Base-by-base conservation (phyloP, 2,329 filamentous ascomycete genomes). In the Grosmannia serpens region DNA sequence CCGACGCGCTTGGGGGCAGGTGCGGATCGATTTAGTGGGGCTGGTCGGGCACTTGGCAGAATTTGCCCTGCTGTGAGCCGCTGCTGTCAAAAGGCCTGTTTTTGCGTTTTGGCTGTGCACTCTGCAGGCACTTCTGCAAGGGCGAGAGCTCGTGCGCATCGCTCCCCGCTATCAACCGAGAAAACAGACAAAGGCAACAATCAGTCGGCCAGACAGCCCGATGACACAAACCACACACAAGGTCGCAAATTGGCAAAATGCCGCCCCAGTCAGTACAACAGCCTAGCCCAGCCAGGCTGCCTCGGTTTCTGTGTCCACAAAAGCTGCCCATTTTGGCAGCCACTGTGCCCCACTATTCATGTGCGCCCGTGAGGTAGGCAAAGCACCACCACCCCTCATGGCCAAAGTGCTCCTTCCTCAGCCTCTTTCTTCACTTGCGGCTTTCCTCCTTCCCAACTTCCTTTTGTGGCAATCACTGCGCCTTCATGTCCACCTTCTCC, bases 1-100 rank as follows among this genome's bases (percentile, higher is more conserved):
- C n/a, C 13, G 55, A 64, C 57, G 56, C 58, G 58, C 53, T 52
- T 38, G 31, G 38, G 15, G n/a, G n/a, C 9, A n/a, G 41, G 17
- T 44, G 41, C 41, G 41, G 20, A n/a, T 44, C 41, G 8, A 22
- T 44, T 44, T 44, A 44, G 41, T 44, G 41, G 41, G 41, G 20
- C 41, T 7, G 20, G n/a, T 44, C 41, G 41, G 41, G 20, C 41
- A 9, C 31, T 33, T n/a, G 7, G 5, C 38, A 41, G 38, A 41
- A 15, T 5, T 41, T 41, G 38, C 38, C n/a, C 41, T 44, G 41
- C 41, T 44, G 41, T 17, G 38, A 41, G 38, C 38, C 17, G 38
- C 15, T 17, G 38, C 17, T 11, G 35, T 44, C n/a, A n/a, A n/a
- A 44, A 17, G 17, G 15, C 41, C 17, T 44, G 17, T n/a, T 44